These are phyloP conservation scores for Curvularia verruculosa DNA, from an alignment of 2,329 filamentous ascomycete genomes.

Conservation along the genomic window DNA sequence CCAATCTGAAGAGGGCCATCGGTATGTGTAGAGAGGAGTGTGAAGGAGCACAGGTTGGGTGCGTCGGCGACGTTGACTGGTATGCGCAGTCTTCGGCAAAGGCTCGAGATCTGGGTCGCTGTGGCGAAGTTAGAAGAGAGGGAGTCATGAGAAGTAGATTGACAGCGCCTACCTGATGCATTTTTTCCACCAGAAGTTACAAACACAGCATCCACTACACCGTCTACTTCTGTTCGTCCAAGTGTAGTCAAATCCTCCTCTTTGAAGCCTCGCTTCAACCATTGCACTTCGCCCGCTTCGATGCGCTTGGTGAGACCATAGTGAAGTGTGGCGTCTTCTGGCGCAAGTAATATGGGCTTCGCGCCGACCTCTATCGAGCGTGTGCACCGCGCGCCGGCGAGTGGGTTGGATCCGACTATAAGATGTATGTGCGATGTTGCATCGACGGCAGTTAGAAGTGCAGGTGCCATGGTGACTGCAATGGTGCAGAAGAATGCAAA, in stretches of 20 bases:
- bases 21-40: conserved; percentile 83
- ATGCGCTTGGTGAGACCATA: conserved; percentile 68
- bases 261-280: conserved; percentile 69
- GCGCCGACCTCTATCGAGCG: conserved; percentile 85
- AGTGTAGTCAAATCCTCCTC: conserved; percentile 75
- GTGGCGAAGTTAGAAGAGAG: conserved; percentile 20
- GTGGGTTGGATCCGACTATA: conserved; percentile 81
- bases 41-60: conserved; percentile 85
- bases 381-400: conserved; percentile 82
- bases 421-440: conserved; percentile 77
- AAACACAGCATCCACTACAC: conserved; percentile 89
- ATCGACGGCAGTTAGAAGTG: conserved; percentile 75
- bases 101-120: conserved; percentile 71
- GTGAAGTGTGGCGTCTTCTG: conserved; percentile 65
- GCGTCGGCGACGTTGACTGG: conserved; percentile 92
- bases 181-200: conserved; percentile 68
- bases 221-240: conserved; percentile 78
- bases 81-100: conserved; percentile 81
- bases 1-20: conserved; percentile 94
- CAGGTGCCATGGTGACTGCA: conserved; percentile 51
- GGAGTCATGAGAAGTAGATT: background rate
- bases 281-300: conserved; percentile 69
- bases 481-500: background rate
- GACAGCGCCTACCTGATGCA: conserved; percentile 51
- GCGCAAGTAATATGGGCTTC: conserved; percentile 76